Base-by-base conservation (phyloP, 345 rosid genomes). In the Syzygium aromaticum region DNA sequence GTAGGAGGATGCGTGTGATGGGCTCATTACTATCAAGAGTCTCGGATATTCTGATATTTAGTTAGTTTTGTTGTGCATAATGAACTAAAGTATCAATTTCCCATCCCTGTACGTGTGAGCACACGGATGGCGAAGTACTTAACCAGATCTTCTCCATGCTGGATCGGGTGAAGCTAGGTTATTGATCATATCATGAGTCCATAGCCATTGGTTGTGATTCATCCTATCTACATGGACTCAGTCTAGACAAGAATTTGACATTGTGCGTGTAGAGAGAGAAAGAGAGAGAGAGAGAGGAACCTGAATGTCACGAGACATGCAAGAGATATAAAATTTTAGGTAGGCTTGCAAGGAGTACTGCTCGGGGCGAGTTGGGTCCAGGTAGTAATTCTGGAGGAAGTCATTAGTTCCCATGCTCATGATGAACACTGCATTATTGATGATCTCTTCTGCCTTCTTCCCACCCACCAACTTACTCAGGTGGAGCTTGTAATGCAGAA, bases 321-420 rank as follows among this genome's bases (percentile, higher is more conserved):
- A 89, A 51, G 95, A 78, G 22, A 91, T 88, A 91, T 95, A 91
- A 88, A 85, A 96, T 84, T 92, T 87, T 85, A 92, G 90, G 91
- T 93, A 97, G 64, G 91, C 87, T 19, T 91, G 92, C 54, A 93
- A 64, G 10, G 93, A 93, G 92, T 52, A 96, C 64, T 94, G 94
- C 91, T 87, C 87, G 84, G 95, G 86, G 52, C 98, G 97, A 88
- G 88, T 89, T 43, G 94, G 93, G 77, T 97, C 99, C 89, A 96
- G 51, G 88, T 88, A 94, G 90, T 91, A 97, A 80, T 97, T 93
- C 88, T 96, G 98, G 86, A 97, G 93, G 83, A 97, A 96, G 80
- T 97, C 99, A 87, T 96, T 96, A 6, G 98, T 90, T 84, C 99
- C 99, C 98, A 96, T 92, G 56, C 98, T 95, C 84, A 94, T 11